Evolutionary conservation across 1,139 yeast genomes (phyloP).

Genomic region (Zygosaccharomyces pseudobailii): DNA sequence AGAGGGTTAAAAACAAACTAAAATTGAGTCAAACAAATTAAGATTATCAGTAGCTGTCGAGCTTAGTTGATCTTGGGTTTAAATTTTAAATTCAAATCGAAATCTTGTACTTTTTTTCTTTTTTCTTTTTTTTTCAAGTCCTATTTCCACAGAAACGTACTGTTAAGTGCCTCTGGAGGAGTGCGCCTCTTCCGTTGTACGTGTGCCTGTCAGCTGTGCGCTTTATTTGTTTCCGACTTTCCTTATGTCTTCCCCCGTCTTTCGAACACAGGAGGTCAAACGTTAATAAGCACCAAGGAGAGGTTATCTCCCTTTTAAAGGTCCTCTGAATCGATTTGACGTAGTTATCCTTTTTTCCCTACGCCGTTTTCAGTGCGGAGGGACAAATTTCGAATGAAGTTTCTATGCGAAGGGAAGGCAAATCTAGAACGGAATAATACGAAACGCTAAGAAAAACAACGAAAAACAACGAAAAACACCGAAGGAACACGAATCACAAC

Average conservation of each 20-base stretch:
- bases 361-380: not conserved
- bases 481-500: not conserved
- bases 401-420: not conserved
- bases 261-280: not conserved
- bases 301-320: not conserved
- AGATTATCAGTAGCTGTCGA: too few species aligned
- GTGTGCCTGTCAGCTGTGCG: not conserved
- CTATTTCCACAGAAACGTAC: not conserved
- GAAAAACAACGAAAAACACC: too few species aligned
- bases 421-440: not conserved
- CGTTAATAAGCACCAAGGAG: not conserved
- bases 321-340: not conserved
- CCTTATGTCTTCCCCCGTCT: not conserved
- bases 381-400: not conserved
- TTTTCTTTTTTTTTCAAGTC: not conserved
- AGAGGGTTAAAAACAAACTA: too few species aligned
- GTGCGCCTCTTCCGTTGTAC: not conserved
- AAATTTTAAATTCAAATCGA: not conserved
- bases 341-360: not conserved
- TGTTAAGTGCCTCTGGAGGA: not conserved
- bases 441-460: not conserved
- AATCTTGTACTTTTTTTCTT: not conserved
- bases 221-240: not conserved
- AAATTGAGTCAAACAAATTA: too few species aligned
- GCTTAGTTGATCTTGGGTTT: not conserved